phyloP scores from a whole-genome alignment of 1,284 basidiomycete species.

The Malassezia psittaci region DNA sequence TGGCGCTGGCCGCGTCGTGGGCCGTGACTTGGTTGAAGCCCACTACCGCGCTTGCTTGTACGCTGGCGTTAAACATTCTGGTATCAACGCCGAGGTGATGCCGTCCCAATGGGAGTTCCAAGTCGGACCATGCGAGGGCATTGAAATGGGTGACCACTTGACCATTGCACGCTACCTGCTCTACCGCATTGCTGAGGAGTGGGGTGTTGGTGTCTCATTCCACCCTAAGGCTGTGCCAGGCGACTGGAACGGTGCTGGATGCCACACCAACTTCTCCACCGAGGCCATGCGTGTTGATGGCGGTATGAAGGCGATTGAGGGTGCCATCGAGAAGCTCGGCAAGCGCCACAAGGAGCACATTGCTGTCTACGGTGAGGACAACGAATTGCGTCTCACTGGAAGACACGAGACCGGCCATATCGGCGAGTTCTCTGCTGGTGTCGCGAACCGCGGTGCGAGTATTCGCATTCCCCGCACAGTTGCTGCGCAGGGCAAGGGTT shows the following conservation, averaged over 20 bases:
- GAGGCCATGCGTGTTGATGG: slow-evolving; percentile 34
- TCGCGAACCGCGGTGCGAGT: slow-evolving; percentile 80
- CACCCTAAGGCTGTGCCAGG: slow-evolving; percentile 96
- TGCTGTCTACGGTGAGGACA: slow-evolving; percentile 47
- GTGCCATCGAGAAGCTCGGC: slow-evolving; percentile 62
- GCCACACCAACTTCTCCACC: slow-evolving; percentile 52
- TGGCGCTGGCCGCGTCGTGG: slow-evolving; percentile 96
- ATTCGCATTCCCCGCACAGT: slow-evolving; percentile 75
- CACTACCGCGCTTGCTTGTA: slow-evolving; percentile 95
- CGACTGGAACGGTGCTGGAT: slow-evolving; percentile 99
- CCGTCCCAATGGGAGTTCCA: slow-evolving; percentile 99
- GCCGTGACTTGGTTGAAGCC: slow-evolving; percentile 96
- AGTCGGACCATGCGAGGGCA: slow-evolving; percentile 93
- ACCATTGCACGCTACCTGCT: slow-evolving; percentile 45
- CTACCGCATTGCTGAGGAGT: slow-evolving; percentile 68
- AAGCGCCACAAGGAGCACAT: slow-evolving; percentile 50
- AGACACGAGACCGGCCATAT: slow-evolving; percentile 84
- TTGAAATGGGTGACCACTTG: slow-evolving; percentile 83
- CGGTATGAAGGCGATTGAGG: slow-evolving; percentile 87
- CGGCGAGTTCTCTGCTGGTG: slow-evolving; percentile 79
- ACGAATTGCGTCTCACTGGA: slow-evolving; percentile 46
- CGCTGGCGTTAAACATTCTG: slow-evolving; percentile 92
- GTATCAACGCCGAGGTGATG: slow-evolving; percentile 99
- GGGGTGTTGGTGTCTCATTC: slow-evolving; percentile 90
- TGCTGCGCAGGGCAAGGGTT: slow-evolving; percentile 80